Conservation (phyloP, 2,329 filamentous ascomycete genomes). For the Coniochaeta sp. region DNA sequence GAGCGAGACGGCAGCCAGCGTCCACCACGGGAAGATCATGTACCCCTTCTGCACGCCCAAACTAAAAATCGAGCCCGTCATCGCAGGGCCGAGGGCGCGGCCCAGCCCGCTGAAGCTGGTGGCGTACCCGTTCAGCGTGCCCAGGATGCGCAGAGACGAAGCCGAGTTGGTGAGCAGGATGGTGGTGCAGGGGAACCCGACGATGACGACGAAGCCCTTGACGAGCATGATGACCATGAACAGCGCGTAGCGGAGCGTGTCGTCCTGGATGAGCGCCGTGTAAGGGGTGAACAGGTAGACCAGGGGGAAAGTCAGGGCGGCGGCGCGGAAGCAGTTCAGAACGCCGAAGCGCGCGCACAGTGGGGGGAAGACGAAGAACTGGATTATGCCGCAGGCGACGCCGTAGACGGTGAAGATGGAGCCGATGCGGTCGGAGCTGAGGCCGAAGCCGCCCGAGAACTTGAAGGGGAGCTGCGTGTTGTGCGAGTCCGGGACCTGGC, state of each 20-base stretch:
- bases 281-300: slow-evolving; percentile 80
- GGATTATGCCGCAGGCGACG: slow-evolving; percentile 68
- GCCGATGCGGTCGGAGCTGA: slow-evolving; percentile 68
- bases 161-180: slow-evolving; percentile 90
- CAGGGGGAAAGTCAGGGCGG: slow-evolving; percentile 62
- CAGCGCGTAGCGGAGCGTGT: slow-evolving; percentile 44
- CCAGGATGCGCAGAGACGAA: slow-evolving; percentile 65
- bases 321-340: slow-evolving; percentile 63
- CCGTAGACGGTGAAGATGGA: slow-evolving; percentile 81
- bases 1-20: slow-evolving; percentile 56
- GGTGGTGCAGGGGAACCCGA: slow-evolving; percentile 82
- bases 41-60: slow-evolving; percentile 70
- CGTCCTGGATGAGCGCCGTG: slow-evolving; percentile 53
- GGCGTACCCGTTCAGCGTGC: slow-evolving; percentile 85
- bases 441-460: slow-evolving; percentile 75
- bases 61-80: slow-evolving; percentile 66
- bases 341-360: slow-evolving; percentile 68
- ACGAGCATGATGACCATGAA: slow-evolving; percentile 62
- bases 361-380: slow-evolving; percentile 79
- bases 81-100: slow-evolving; percentile 68
- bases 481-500: slow-evolving; percentile 42
- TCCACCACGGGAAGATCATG: slow-evolving; percentile 75
- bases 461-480: slow-evolving; percentile 65
- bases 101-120: slow-evolving; percentile 78
- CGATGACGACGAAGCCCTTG: slow-evolving; percentile 70